Conservation (phyloP, 2,329 filamentous ascomycete species). For the Ophiostoma novo-ulmi region DNA sequence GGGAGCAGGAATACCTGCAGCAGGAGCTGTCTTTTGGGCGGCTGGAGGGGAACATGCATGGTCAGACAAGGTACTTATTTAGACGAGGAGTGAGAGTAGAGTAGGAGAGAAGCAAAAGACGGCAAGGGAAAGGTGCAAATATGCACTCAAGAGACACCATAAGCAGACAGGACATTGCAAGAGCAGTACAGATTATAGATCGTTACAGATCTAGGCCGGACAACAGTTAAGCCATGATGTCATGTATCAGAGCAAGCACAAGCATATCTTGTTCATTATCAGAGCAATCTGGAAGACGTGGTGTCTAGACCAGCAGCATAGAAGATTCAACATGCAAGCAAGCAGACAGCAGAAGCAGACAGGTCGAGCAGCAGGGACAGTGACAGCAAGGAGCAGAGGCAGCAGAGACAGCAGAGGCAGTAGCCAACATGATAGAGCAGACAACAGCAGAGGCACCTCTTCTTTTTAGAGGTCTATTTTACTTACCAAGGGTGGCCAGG, state of each 20-base stretch:
- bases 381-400: background rate
- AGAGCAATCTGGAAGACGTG: background rate
- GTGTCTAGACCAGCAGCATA: background rate
- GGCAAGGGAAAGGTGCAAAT: too few relatives aligned
- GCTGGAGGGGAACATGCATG: slow-evolving; percentile 26
- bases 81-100: background rate
- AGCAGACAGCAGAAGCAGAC: slow-evolving; percentile 6
- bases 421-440: background rate
- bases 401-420: background rate
- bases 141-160: background rate
- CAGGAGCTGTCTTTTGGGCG: slow-evolving; percentile 25
- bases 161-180: background rate
- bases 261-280: slow-evolving; percentile 3
- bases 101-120: too few relatives aligned
- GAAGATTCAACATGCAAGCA: slow-evolving; percentile 2
- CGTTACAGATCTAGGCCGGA: background rate
- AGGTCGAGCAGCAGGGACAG: background rate
- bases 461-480: background rate
- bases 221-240: background rate
- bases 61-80: slow-evolving; percentile 24
- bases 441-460: background rate
- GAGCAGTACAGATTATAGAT: background rate
- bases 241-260: background rate
- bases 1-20: slow-evolving; percentile 25
- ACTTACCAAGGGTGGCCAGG: slow-evolving; percentile 30